Evolutionary conservation across 805 yeast genomes (phyloP).

Genomic region (Ogataea wickerhamii): DNA sequence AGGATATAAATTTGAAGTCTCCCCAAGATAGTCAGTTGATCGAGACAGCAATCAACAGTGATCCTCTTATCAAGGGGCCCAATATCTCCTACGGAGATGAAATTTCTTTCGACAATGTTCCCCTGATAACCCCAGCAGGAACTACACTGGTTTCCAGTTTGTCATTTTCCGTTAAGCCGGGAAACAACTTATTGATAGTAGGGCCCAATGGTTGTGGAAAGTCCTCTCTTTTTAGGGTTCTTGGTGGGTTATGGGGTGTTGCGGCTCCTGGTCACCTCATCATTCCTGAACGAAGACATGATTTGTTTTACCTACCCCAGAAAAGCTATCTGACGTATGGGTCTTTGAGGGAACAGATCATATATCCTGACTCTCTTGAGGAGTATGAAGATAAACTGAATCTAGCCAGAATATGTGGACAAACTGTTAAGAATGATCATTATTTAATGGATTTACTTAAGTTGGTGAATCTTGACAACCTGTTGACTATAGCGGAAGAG

Average conservation of each 20-base stretch:
- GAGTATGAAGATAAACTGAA: constrained; percentile 42
- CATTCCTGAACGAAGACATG: constrained; percentile 61
- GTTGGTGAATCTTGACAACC: constrained; percentile 57
- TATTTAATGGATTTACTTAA: constrained; percentile 52
- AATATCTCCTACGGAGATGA: constrained; percentile 48
- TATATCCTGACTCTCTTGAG: constrained; percentile 74
- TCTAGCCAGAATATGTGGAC: constrained; percentile 25
- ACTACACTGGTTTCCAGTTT: constrained; percentile 65
- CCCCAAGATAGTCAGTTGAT: constrained; percentile 22
- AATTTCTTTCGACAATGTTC: constrained; percentile 69
- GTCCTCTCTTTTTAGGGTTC: constrained; percentile 82
- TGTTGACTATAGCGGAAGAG: constrained; percentile 38
- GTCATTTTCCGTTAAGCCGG: constrained; percentile 69
- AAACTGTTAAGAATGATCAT: constrained; percentile 39
- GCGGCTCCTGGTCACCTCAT: constrained; percentile 49
- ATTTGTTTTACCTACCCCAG: constrained; percentile 87
- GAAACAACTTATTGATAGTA: constrained; percentile 81
- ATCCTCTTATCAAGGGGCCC: constrained; percentile 31
- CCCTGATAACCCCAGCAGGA: constrained; percentile 82
- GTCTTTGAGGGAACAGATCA: constrained; percentile 79
- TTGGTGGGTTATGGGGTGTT: constrained; percentile 94
- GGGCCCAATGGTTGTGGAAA: constrained; percentile 98
- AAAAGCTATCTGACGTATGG: constrained; percentile 83
- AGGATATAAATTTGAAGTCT: constrained; percentile 37
- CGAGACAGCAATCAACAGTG: constrained; percentile 15